Conservation (phyloP, 1,139 yeast genomes). For the Nakaseomyces glabratus region DNA sequence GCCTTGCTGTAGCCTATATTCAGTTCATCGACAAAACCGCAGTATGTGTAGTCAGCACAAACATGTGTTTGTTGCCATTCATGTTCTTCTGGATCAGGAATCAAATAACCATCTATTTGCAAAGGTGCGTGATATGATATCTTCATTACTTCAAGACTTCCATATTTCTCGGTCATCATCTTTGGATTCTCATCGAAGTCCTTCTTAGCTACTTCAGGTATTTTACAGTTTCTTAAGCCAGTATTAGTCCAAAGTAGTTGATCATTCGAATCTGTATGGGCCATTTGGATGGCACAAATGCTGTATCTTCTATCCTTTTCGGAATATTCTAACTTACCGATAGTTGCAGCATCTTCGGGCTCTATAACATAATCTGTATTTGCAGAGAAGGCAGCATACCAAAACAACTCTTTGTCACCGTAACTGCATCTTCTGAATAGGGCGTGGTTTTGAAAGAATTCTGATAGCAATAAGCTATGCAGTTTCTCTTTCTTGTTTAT, state of each 20-base stretch:
- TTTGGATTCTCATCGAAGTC: slow-evolving; percentile 29
- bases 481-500: slow-evolving; percentile 37
- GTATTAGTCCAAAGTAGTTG: slow-evolving; percentile 58
- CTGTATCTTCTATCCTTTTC: slow-evolving; percentile 21
- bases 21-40: slow-evolving; percentile 22
- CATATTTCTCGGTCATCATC: slow-evolving; percentile 34
- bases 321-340: slow-evolving; percentile 8
- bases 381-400: slow-evolving; percentile 45
- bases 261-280: slow-evolving; percentile 45
- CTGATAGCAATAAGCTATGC: slow-evolving; percentile 36
- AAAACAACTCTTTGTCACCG: slow-evolving; percentile 59
- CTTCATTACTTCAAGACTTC: slow-evolving; percentile 11
- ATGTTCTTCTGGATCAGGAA: slow-evolving; percentile 21
- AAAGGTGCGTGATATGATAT: slow-evolving; percentile 31
- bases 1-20: slow-evolving; percentile 14
- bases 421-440: slow-evolving; percentile 37
- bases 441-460: slow-evolving; percentile 35
- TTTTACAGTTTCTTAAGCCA: slow-evolving; percentile 55
- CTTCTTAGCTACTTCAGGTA: slow-evolving; percentile 31
- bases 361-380: slow-evolving; percentile 41
- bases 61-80: slow-evolving; percentile 28
- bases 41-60: slow-evolving; percentile 27
- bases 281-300: slow-evolving; percentile 61
- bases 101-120: slow-evolving; percentile 24
- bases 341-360: slow-evolving; percentile 15